Evolutionary conservation across 1,284 basidiomycete genomes (phyloP).

Genomic region (Sphagnurus paluster): DNA sequence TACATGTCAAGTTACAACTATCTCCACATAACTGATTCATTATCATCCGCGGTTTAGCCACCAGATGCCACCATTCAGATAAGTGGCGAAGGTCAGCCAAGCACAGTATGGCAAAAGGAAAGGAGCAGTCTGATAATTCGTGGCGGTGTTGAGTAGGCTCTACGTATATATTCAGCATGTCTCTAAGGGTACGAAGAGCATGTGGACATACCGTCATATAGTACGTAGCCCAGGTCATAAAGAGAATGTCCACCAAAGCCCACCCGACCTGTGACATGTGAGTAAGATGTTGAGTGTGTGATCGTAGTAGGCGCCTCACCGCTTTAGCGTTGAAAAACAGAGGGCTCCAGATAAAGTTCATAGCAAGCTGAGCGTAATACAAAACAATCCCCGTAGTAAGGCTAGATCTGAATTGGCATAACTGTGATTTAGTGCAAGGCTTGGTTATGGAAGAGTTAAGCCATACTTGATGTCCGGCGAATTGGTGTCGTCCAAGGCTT

Average conservation of each 20-base stretch:
- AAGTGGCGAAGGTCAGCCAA: slow-evolving; percentile 68
- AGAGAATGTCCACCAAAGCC: slow-evolving; percentile 62
- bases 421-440: neutral
- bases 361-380: slow-evolving; percentile 70
- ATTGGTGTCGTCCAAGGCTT: slow-evolving; percentile 50
- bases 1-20: no score
- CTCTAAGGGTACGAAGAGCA: neutral
- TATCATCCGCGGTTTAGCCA: slow-evolving; percentile 44
- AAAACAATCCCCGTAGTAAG: slow-evolving; percentile 57
- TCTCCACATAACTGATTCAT: no score
- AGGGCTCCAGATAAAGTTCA: slow-evolving; percentile 74
- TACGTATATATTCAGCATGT: slow-evolving; percentile 17
- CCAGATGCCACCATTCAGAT: slow-evolving; percentile 69
- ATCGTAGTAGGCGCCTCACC: slow-evolving; percentile 28
- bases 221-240: slow-evolving; percentile 59
- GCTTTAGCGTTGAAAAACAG: slow-evolving; percentile 66
- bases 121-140: slow-evolving; percentile 52
- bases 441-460: neutral
- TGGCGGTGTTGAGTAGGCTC: slow-evolving; percentile 53
- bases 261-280: slow-evolving; percentile 41
- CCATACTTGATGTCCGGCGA: slow-evolving; percentile 41
- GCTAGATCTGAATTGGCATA: slow-evolving; percentile 33
- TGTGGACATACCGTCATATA: slow-evolving; percentile 58
- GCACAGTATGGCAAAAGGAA: slow-evolving; percentile 64
- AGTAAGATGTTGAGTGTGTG: neutral